A percentile compares a stretch with the other conserved stretches of the same genome.
Evolutionary conservation across 495 filamentous ascomycete species (phyloP).

Genomic region (Penicillium mononematosum): DNA sequence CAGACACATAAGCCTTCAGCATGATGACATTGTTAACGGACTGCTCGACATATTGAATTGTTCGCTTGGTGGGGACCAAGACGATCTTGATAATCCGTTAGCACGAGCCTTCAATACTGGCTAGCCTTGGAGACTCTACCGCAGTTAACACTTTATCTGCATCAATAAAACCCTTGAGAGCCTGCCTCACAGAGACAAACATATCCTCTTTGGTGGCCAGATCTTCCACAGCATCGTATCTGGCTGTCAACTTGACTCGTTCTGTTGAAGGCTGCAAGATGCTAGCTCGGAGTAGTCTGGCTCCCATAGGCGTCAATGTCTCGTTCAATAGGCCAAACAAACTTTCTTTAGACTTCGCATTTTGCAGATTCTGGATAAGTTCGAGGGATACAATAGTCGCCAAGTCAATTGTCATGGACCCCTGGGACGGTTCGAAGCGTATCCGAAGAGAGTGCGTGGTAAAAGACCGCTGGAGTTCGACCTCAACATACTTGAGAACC

Average conservation of each 20-base stretch:
- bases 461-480: conserved; percentile 63
- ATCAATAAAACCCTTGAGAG: conserved; percentile 68
- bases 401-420: conserved; percentile 91
- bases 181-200: conserved; percentile 74
- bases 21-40: conserved; percentile 83
- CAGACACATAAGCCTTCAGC: conserved; percentile 75
- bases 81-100: conserved; percentile 56
- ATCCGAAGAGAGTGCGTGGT: conserved; percentile 76
- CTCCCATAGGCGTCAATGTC: conserved; percentile 84
- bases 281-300: conserved; percentile 73
- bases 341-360: conserved; percentile 69
- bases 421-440: conserved; percentile 83
- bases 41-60: conserved; percentile 68
- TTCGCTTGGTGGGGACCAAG: conserved; percentile 62
- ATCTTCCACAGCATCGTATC: conserved; percentile 85
- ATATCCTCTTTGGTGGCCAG: conserved; percentile 81
- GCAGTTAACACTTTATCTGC: conserved; percentile 41
- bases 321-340: conserved; percentile 83
- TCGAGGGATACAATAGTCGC: conserved; percentile 82
- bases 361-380: conserved; percentile 82
- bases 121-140: conserved; percentile 3
- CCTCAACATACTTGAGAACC: conserved; percentile 80
- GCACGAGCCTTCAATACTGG: neutral
- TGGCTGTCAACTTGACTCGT: conserved; percentile 54
- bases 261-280: conserved; percentile 90